Percentiles rank a stretch among this genome's conserved stretches.
Evolutionary conservation across 2,329 filamentous ascomycete genomes (phyloP).

Genomic region (Cytospora chrysosperma): DNA sequence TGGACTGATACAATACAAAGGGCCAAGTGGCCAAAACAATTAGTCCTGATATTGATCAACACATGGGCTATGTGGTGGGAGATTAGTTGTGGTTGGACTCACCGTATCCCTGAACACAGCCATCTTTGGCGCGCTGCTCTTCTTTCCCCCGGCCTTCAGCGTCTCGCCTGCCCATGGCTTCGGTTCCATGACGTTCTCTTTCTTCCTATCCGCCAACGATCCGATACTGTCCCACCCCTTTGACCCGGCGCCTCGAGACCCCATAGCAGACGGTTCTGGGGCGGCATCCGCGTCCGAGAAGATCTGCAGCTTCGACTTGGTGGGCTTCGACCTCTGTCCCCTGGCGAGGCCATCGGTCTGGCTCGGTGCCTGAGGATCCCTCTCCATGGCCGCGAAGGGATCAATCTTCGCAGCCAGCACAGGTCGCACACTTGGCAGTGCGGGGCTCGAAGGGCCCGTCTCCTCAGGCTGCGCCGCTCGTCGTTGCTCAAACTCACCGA

Average conservation of each 20-base stretch:
- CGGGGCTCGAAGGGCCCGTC: slow-evolving; percentile 75
- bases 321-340: slow-evolving; percentile 58
- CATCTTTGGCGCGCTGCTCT: slow-evolving; percentile 76
- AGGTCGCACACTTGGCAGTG: slow-evolving; percentile 77
- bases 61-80: slow-evolving; percentile 51
- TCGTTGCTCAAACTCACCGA: slow-evolving; percentile 84
- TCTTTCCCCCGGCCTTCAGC: slow-evolving; percentile 81
- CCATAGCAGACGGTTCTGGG: slow-evolving; percentile 55
- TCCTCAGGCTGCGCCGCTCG: slow-evolving; percentile 55
- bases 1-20: slow-evolving; percentile 57
- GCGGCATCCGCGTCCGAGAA: slow-evolving; percentile 75
- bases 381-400: slow-evolving; percentile 63
- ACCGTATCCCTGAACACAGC: slow-evolving; percentile 94
- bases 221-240: slow-evolving; percentile 93
- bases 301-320: slow-evolving; percentile 81
- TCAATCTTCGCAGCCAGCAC: slow-evolving; percentile 84
- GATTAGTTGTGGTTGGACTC: slow-evolving; percentile 47
- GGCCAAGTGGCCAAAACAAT: slow-evolving; percentile 54
- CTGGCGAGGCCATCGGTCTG: slow-evolving; percentile 45
- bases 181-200: slow-evolving; percentile 85
- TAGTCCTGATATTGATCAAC: slow-evolving; percentile 96
- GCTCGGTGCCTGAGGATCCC: slow-evolving; percentile 66
- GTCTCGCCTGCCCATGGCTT: slow-evolving; percentile 93
- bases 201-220: slow-evolving; percentile 81
- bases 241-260: slow-evolving; percentile 50